Base-by-base conservation (phyloP, 305 asterid genomes). In the Galium porrigens region DNA sequence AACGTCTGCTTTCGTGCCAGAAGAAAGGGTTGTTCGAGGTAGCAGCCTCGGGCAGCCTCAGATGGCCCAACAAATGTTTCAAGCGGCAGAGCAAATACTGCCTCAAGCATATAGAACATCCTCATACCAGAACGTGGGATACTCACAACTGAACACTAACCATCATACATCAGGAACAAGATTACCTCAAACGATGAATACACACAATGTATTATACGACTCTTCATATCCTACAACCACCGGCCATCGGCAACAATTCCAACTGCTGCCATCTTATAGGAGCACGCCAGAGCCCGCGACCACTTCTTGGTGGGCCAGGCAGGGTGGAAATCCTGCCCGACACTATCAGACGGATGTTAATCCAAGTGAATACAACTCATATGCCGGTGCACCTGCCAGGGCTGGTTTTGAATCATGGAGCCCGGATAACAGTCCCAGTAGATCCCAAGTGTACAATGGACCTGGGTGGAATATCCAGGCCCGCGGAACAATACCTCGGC, bases 391-490 rank as follows among this genome's bases (percentile, higher is more conserved):
- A 8, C 53, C 83, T 36, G 72, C 64, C 39, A 74, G 58, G 62
- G 73, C 82, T 0, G 82, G 57, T 39, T 82, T 46, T 27, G 94
- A 86, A 70, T 70, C 91, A 3, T 78, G 90, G 94, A 85, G 94
- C 78, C 95, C 84, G 11, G 85, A 86, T 18, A 68, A 84, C 67
- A 85, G 95, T 69, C 89, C 92, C 0, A 64, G 73, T 61, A 78
- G 96, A 63, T 79, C 69, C 6, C 77, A 64, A 6, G 84, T 79
- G n/a, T 69, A 77, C 59, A 34, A 46, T 5, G 52, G 57, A 37
- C 78, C 79, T 0, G 80, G 81, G 54, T 79, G 59, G 69, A 79
- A 77, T 66, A 53, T 67, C 29, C 58, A 58, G 34, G 75, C 82
- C 55, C 79, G 72, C 3, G 68, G 72, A 67, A 46, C 78, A 15